These are phyloP conservation scores for Beauveria medogensis DNA, from an alignment of 2,329 filamentous ascomycete species.

Conservation along the genomic window DNA sequence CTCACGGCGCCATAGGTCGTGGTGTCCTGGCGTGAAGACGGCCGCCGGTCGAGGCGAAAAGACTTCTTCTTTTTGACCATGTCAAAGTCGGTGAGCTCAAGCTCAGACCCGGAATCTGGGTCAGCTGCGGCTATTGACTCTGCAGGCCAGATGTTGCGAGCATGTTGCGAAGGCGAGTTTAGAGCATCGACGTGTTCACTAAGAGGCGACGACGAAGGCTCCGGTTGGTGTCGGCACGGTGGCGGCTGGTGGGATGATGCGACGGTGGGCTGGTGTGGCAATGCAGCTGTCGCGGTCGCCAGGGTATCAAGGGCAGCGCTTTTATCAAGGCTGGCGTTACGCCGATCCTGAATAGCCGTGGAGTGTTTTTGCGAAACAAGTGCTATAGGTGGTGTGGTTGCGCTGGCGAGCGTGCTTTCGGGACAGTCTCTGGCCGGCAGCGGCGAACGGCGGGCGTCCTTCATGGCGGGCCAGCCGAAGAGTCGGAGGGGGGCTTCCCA, in stretches of 20 bases:
- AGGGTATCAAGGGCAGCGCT: slow-evolving; percentile 1
- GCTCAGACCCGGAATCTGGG: slow-evolving; percentile 8
- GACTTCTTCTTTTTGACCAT: slow-evolving; percentile 31
- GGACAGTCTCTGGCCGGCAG: background rate
- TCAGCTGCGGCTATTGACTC: slow-evolving; percentile 7
- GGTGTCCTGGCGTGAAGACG: slow-evolving; percentile 18
- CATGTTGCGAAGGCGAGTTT: slow-evolving; percentile 9
- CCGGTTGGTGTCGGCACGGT: background rate
- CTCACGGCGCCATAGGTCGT: slow-evolving; percentile 32
- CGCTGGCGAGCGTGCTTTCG: background rate
- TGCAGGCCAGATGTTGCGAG: slow-evolving; percentile 7
- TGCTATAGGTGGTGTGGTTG: background rate
- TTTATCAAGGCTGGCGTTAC: background rate
- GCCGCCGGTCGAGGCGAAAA: slow-evolving; percentile 24
- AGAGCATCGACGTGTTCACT: background rate
- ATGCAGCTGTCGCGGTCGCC: background rate
- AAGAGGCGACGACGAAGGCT: background rate
- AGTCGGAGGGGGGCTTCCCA: slow-evolving; percentile 6
- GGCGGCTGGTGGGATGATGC: background rate
- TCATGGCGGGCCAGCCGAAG: slow-evolving; percentile 4
- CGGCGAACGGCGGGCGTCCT: background rate
- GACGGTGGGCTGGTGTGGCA: slow-evolving; percentile 5
- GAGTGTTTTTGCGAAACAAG: slow-evolving; percentile 6
- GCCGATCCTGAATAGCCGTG: background rate
- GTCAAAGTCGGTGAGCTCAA: slow-evolving; percentile 11